Evolutionary conservation across 495 filamentous ascomycete species (phyloP).

Genomic region (Lophiostoma macrostomum): DNA sequence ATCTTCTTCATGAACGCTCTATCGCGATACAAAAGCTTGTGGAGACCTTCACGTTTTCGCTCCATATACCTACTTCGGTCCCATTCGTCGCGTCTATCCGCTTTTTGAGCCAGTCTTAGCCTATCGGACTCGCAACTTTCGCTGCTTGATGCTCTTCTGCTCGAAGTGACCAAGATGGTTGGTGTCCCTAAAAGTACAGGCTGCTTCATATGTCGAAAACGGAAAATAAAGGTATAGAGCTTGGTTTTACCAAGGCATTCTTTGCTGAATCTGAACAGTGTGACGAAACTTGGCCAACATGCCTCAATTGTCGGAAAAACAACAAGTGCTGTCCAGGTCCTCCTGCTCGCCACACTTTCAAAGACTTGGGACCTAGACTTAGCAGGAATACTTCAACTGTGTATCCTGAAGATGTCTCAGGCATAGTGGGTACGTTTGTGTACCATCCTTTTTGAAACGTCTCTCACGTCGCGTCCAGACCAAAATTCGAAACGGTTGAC

Average conservation of each 20-base stretch:
- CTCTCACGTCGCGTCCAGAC: neutral
- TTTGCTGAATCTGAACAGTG: conserved; percentile 2
- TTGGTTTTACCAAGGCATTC: no score
- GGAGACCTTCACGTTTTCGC: neutral
- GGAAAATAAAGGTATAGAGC: conserved; percentile 29
- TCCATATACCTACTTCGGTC: neutral
- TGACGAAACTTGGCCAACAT: conserved; percentile 25
- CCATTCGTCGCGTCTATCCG: neutral
- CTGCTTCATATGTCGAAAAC: conserved; percentile 21
- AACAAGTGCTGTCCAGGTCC: conserved; percentile 22
- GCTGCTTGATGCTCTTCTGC: neutral
- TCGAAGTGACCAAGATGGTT: conserved; percentile 10
- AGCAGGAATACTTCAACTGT: neutral
- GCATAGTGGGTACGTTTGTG: neutral
- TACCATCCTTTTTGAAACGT: neutral
- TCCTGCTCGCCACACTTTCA: conserved; percentile 26
- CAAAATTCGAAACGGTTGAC: conserved; percentile 5
- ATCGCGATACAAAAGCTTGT: conserved; percentile 3
- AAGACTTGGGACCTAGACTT: conserved; percentile 15
- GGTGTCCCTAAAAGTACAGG: conserved; percentile 29
- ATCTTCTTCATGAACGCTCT: neutral
- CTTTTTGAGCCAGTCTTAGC: neutral
- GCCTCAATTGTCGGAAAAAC: conserved; percentile 24
- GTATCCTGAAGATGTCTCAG: neutral
- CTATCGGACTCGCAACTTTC: neutral